A percentile compares a stretch with the other conserved stretches of the same genome.
Evolutionary conservation across 2,329 filamentous ascomycete genomes (phyloP).

Genomic region (Colletotrichum salicis): DNA sequence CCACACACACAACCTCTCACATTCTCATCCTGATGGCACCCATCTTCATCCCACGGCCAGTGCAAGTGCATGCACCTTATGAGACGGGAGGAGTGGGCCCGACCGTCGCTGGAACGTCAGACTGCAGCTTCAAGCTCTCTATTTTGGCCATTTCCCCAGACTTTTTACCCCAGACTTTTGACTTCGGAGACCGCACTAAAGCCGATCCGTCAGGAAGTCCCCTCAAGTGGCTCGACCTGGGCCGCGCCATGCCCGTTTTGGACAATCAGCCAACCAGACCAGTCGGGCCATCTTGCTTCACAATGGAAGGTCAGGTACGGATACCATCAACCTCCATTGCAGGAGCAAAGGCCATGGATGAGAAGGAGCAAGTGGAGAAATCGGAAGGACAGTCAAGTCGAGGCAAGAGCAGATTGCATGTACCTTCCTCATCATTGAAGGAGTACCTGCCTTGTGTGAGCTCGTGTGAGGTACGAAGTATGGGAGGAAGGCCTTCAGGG

Average conservation of each 20-base stretch:
- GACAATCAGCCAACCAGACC: conserved; percentile 21
- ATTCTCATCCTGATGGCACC: neutral
- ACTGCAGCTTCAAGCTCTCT: conserved; percentile 1
- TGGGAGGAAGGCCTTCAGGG: neutral
- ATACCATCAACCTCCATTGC: neutral
- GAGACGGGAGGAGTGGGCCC: conserved; percentile 13
- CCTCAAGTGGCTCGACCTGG: neutral
- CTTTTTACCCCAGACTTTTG: conserved; percentile 33
- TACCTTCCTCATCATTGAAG: neutral
- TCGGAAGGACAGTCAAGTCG: neutral
- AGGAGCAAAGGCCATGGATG: too few species aligned
- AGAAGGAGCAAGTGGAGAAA: neutral
- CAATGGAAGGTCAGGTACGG: neutral
- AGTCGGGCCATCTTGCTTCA: neutral
- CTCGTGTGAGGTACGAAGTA: too few species aligned
- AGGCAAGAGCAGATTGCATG: neutral
- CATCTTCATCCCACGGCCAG: neutral
- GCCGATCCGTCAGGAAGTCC: conserved; percentile 16
- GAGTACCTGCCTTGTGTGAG: neutral
- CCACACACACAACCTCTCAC: neutral
- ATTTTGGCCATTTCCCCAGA: conserved; percentile 31
- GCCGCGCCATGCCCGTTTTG: conserved; percentile 25
- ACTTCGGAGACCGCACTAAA: conserved; percentile 29
- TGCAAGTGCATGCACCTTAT: neutral
- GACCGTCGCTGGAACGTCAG: neutral